Conservation (phyloP, 768 basidiomycete genomes). For the Cystofilobasidium macerans region DNA sequence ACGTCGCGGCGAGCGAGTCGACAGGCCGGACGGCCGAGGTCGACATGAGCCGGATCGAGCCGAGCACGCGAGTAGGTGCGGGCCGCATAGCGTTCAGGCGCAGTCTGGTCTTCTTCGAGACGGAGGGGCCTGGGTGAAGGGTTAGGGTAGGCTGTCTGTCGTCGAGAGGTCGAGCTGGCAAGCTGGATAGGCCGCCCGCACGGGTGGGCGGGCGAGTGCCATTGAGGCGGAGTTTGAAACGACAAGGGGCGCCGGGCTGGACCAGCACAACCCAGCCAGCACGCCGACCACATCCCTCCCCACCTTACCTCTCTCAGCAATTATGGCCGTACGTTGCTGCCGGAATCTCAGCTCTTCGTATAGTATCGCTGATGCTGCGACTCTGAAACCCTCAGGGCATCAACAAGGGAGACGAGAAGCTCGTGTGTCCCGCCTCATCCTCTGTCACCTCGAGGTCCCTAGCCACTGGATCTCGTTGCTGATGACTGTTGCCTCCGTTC, state of each 20-base stretch:
- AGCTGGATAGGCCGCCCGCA: no score
- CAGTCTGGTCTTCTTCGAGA: no score
- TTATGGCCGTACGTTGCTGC: not conserved
- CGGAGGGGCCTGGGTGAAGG: no score
- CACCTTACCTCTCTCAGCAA: not conserved
- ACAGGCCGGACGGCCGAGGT: not conserved
- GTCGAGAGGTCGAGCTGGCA: no score
- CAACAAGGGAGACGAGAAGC: conserved; percentile 23
- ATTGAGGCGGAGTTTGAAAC: no score
- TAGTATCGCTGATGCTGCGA: not conserved
- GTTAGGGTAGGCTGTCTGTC: no score
- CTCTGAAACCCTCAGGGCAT: conserved; percentile 3
- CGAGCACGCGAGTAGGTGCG: not conserved
- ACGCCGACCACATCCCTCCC: no score
- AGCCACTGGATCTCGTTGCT: not conserved
- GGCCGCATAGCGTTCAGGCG: not conserved
- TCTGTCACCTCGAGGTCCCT: not conserved
- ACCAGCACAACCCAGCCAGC: no score
- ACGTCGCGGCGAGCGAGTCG: conserved; percentile 1
- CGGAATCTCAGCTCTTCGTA: not conserved
- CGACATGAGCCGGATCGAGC: not conserved
- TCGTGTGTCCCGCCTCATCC: conserved; percentile 18
- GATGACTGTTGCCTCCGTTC: not conserved
- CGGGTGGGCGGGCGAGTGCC: no score
- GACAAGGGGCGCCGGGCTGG: no score